Evolutionary conservation across 2,329 filamentous ascomycete genomes (phyloP).

Genomic region (Sclerotinia trifoliorum): DNA sequence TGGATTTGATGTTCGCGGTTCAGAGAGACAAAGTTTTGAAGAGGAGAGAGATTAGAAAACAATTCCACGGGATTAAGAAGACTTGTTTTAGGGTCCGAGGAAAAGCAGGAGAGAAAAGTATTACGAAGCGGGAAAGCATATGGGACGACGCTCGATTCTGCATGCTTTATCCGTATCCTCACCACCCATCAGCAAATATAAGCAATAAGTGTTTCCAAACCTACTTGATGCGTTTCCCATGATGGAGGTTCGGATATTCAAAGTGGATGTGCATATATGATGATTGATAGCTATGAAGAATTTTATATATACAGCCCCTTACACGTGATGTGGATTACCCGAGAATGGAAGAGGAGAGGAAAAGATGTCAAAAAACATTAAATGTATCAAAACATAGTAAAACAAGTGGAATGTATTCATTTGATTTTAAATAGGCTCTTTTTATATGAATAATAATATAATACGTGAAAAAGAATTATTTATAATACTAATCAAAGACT

Average conservation of each 20-base stretch:
- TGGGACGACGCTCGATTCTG: background rate
- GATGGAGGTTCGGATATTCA: accelerated
- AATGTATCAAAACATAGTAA: background rate
- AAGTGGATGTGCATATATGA: background rate
- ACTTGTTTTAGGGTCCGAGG: background rate
- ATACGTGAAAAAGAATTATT: no score
- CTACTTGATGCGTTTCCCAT: background rate
- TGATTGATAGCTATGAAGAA: background rate
- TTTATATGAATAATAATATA: no score
- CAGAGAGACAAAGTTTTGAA: background rate
- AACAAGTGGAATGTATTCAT: background rate
- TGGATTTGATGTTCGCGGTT: background rate
- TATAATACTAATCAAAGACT: no score
- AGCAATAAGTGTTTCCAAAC: background rate
- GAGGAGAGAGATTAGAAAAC: background rate
- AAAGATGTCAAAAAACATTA: background rate
- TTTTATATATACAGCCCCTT: background rate
- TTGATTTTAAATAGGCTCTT: no score
- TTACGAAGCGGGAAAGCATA: background rate
- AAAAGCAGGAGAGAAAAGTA: no score
- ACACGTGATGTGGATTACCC: slow-evolving; percentile 6
- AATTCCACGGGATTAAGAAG: background rate
- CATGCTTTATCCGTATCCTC: background rate
- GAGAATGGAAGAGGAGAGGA: background rate
- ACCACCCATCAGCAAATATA: background rate